These are phyloP conservation scores for Lippia alba DNA, from an alignment of 305 asterid genomes.

Conservation along the genomic window DNA sequence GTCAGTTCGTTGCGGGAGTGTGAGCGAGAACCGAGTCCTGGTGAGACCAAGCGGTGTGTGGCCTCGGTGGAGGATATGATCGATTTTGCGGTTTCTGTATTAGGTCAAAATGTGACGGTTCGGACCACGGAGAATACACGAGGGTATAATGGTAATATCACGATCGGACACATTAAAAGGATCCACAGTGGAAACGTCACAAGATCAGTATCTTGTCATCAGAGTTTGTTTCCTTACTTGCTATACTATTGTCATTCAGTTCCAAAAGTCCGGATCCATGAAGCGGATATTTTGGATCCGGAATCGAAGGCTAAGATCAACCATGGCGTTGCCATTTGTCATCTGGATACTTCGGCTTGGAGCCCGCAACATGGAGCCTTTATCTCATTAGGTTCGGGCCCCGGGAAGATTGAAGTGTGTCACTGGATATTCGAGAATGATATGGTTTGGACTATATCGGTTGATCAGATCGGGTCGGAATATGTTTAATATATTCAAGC, in stretches of 20 bases:
- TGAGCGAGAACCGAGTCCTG: conserved; percentile 67
- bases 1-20: conserved; percentile 56
- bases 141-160: conserved; percentile 51
- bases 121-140: conserved; percentile 56
- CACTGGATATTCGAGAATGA: conserved; percentile 93
- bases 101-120: conserved; percentile 67
- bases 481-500: too few species aligned
- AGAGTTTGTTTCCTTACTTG: conserved; percentile 75
- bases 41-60: conserved; percentile 78
- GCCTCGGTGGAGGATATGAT: conserved; percentile 83
- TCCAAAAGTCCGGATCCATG: conserved; percentile 85
- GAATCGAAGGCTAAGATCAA: conserved; percentile 54
- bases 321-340: conserved; percentile 82
- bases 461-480: conserved; percentile 26
- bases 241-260: conserved; percentile 91
- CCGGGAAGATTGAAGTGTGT: conserved; percentile 85
- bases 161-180: conserved; percentile 62
- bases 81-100: conserved; percentile 72
- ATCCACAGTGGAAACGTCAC: conserved; percentile 74
- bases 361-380: conserved; percentile 84
- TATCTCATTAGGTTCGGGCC: conserved; percentile 64
- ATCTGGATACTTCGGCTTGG: conserved; percentile 80
- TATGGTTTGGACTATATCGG: conserved; percentile 75
- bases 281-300: conserved; percentile 75
- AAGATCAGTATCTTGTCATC: conserved; percentile 84